These are phyloP conservation scores for Salvia splendens DNA, from an alignment of 257 asterid species.

Conservation along the genomic window DNA sequence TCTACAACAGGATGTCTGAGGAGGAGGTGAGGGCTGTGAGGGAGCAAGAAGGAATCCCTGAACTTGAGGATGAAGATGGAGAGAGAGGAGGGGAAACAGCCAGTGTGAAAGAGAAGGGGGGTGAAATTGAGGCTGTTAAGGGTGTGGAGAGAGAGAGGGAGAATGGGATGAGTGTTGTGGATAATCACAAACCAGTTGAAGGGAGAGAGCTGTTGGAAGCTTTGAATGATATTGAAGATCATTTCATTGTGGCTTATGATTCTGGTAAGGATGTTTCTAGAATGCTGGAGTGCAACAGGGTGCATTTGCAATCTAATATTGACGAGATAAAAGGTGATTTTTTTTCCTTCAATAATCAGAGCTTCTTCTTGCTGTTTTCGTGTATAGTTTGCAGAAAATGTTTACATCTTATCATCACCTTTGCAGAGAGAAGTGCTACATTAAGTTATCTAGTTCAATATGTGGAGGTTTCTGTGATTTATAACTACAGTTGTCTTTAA, in stretches of 20 bases:
- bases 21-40: conserved; percentile 88
- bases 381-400: no score
- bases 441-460: background rate
- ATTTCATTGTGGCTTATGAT: conserved; percentile 77
- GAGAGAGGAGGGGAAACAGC: conserved; percentile 37
- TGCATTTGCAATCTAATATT: conserved; percentile 78
- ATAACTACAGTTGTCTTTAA: no score
- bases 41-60: conserved; percentile 89
- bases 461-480: no score
- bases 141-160: conserved; percentile 26
- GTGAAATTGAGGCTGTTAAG: conserved; percentile 42
- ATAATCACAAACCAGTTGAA: conserved; percentile 55
- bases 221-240: conserved; percentile 76
- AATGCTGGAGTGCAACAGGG: conserved; percentile 87
- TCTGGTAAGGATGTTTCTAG: conserved; percentile 88
- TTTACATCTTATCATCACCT: background rate
- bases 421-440: background rate
- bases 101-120: conserved; percentile 35
- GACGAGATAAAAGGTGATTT: conserved; percentile 78
- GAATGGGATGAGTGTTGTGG: conserved; percentile 49
- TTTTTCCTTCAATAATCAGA: background rate
- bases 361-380: background rate
- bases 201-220: conserved; percentile 94
- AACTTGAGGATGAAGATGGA: conserved; percentile 73
- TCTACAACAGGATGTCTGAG: conserved; percentile 65